Base-by-base conservation (phyloP, 2,329 filamentous ascomycete genomes). In the Cercospora beticola region DNA sequence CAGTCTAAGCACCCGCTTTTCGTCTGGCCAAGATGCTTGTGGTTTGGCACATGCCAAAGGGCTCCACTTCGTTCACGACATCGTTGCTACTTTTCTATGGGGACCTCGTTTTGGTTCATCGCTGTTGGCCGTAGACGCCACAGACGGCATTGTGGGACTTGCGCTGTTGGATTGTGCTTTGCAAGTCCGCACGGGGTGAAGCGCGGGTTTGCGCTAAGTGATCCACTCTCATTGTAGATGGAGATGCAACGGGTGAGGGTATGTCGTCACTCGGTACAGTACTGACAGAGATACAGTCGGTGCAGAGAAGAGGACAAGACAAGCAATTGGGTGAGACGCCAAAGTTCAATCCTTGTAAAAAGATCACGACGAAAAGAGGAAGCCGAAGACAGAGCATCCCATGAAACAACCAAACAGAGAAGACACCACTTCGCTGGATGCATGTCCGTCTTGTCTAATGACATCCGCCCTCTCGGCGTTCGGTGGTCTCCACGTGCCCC, bases 1-100 rank as follows among this genome's bases (percentile, higher is more conserved):
- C 26, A 54, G 36, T 54, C 49, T 33, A 64, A 64, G 62, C 62
- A 64, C 52, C 62, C 62, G 31, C 46, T 64, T 64, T 64, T 64
- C 62, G 33, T 21, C 31, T 30, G 46, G 62, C 62, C 62, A 64
- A 64, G 62, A 52, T 46, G 43, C 61, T 64, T 36, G 43, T 57
- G 54, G 54, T 26, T 57, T 57, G 54, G 54, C 54, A 57, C 23
- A 57, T 57, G 54, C 54, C 0, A 57, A 28, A 31, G 54, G 54
- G 54, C 9, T 57, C 54, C 54, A 57, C 54, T 46, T 62, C 33
- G 26, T 46, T 46, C 60, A 46, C 60, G 6, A 57, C 54, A 28
- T 57, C 54, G 14, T 30, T 30, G 23, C 23, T 57, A 16, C 28
- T 18, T 57, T 57, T 57, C 54, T 57, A 57, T 57, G 54, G 43